Evolutionary conservation across 2,329 filamentous ascomycete species (phyloP).

Genomic region (Fusarium kyushuense): DNA sequence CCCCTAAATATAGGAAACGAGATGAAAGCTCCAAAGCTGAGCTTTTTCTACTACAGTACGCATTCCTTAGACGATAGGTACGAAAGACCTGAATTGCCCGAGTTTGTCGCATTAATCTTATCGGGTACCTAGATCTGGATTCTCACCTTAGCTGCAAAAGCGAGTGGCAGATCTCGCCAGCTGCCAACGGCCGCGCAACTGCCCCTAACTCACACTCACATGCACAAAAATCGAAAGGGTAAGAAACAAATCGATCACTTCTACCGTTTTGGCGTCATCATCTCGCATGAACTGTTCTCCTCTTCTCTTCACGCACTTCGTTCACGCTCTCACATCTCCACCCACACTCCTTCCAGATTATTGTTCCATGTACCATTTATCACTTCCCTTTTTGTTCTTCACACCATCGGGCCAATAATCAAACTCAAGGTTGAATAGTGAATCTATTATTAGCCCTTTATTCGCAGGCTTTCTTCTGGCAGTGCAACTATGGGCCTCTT

Average conservation of each 20-base stretch:
- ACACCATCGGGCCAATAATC: neutral
- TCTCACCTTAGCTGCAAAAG: neutral
- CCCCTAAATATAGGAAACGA: neutral
- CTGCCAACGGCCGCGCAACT: conserved; percentile 25
- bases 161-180: conserved; percentile 28
- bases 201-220: neutral
- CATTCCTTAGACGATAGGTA: neutral
- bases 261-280: neutral
- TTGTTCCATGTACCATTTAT: conserved; percentile 11
- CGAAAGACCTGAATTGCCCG: neutral
- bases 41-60: neutral
- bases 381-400: neutral
- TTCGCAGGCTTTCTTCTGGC: neutral
- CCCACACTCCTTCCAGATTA: conserved; percentile 17
- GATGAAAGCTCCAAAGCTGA: neutral
- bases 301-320: neutral
- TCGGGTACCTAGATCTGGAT: neutral
- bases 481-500: conserved; percentile 40
- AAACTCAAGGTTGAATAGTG: neutral
- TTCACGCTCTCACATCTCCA: neutral
- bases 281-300: neutral
- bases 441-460: neutral
- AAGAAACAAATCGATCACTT: neutral
- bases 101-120: no score
- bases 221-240: neutral